Conservation (phyloP, 176 grass and related monocot species). For the Triticum aestivum region DNA sequence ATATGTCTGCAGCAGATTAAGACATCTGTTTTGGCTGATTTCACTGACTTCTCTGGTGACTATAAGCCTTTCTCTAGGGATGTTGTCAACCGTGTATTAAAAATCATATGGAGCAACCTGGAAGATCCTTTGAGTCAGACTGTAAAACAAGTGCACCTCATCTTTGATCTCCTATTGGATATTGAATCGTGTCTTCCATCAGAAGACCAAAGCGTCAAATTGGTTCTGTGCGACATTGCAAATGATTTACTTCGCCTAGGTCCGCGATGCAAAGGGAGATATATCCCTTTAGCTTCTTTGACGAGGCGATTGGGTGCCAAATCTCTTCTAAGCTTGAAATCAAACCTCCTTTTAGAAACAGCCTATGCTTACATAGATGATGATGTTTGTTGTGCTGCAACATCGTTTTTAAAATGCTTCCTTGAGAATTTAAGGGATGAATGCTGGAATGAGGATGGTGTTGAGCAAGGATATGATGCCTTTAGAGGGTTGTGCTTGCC, state of each 20-base stretch:
- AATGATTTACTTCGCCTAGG: conserved; percentile 78
- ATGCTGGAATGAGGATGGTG: conserved; percentile 79
- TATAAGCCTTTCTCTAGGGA: conserved; percentile 62
- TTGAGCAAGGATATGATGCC: conserved; percentile 78
- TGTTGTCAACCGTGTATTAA: conserved; percentile 54
- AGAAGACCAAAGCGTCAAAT: conserved; percentile 37
- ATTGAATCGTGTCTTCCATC: conserved; percentile 66
- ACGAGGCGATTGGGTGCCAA: conserved; percentile 86
- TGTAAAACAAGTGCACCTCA: conserved; percentile 95
- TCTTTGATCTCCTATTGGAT: conserved; percentile 97
- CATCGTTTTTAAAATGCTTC: conserved; percentile 90
- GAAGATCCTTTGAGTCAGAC: conserved; percentile 97
- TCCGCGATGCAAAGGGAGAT: conserved; percentile 83
- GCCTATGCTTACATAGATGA: conserved; percentile 83
- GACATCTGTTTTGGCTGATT: conserved; percentile 63
- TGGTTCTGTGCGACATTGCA: conserved; percentile 62
- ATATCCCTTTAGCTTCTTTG: conserved; percentile 90
- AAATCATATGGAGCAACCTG: conserved; percentile 96
- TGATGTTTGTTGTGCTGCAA: conserved; percentile 88
- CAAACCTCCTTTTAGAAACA: conserved; percentile 79
- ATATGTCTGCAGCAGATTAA: conserved; percentile 99
- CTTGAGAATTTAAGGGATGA: conserved; percentile 83
- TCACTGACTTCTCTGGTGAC: conserved; percentile 63
- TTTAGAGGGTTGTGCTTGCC: conserved; percentile 76
- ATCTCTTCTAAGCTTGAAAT: conserved; percentile 70